Percentiles rank a stretch among this genome's conserved stretches.
phyloP scores from a whole-genome alignment of 2,329 filamentous ascomycete genomes.

The Dactylonectria estremocensis region DNA sequence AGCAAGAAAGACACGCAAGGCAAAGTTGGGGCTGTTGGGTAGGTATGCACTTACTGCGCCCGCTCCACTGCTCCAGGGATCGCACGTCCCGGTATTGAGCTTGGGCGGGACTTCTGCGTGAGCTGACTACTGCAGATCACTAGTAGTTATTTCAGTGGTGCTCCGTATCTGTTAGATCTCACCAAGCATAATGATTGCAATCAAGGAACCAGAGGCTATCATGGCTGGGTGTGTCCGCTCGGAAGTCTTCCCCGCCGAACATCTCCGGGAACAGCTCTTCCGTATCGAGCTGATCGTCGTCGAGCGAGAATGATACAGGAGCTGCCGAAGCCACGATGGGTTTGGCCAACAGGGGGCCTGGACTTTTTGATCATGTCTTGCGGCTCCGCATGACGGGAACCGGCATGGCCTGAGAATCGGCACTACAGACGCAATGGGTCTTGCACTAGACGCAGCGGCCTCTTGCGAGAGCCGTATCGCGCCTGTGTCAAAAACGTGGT shows the following conservation, averaged over 20 bases:
- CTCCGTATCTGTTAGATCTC: neutral
- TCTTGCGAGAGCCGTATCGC: neutral
- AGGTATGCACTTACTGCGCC: neutral
- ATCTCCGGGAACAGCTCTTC: too few relatives aligned
- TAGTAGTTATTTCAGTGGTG: slow-evolving; percentile 18
- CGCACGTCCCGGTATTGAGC: slow-evolving; percentile 6
- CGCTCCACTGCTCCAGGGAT: neutral
- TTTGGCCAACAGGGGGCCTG: neutral
- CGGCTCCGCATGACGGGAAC: neutral
- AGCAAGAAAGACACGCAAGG: slow-evolving; percentile 1
- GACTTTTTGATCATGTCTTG: neutral
- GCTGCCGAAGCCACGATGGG: neutral
- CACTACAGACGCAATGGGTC: neutral
- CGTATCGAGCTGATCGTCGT: neutral
- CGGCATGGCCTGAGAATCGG: neutral
- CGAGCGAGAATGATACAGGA: neutral
- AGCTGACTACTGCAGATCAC: slow-evolving; percentile 37
- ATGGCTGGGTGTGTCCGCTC: too few relatives aligned
- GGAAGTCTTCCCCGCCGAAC: too few relatives aligned
- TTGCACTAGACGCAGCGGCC: neutral
- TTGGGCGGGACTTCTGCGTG: slow-evolving; percentile 37
- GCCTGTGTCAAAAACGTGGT: neutral
- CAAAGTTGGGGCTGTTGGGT: neutral
- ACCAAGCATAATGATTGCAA: too few relatives aligned
- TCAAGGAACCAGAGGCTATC: too few relatives aligned